These are phyloP conservation scores for Teratosphaeriaceae sp. DNA, from an alignment of 2,329 filamentous ascomycete genomes.

Conservation along the genomic window DNA sequence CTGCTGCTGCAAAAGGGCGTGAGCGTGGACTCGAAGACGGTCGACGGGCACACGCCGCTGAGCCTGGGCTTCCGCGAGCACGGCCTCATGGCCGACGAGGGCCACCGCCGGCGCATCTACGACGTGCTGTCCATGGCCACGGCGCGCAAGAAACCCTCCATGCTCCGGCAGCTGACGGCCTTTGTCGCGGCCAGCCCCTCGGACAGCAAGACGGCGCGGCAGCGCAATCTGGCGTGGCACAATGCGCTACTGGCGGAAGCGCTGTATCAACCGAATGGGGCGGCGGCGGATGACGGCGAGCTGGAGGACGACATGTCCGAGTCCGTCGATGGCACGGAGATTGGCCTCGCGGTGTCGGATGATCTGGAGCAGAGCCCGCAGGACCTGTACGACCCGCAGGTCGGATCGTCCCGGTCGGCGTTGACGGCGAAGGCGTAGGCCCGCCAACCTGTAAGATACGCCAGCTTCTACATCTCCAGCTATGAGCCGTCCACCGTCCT, in stretches of 20 bases:
- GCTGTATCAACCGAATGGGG: conserved; percentile 5
- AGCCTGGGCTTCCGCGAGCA: conserved; percentile 13
- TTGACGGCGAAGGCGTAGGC: no score
- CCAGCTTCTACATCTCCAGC: no score
- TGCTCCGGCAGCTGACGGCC: conserved; percentile 2
- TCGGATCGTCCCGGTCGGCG: neutral
- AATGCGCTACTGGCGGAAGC: conserved; percentile 12
- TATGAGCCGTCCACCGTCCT: no score
- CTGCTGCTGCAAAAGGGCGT: conserved; percentile 10
- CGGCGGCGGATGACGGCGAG: conserved; percentile 1
- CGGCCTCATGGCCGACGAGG: conserved; percentile 4
- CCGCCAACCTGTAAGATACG: no score
- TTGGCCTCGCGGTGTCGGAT: conserved; percentile 4
- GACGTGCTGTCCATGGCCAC: conserved; percentile 8
- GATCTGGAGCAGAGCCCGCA: neutral
- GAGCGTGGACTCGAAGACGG: conserved; percentile 7
- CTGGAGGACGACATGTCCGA: neutral
- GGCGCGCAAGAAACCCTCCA: conserved; percentile 2
- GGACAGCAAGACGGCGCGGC: conserved; percentile 8
- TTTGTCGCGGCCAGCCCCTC: neutral
- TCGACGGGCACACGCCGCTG: conserved; percentile 13
- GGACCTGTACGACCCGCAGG: neutral
- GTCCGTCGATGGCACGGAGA: conserved; percentile 3
- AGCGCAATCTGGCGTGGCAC: conserved; percentile 12
- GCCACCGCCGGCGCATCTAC: conserved; percentile 1